Base-by-base conservation (phyloP, 306 rosid species). In the Geum urbanum region DNA sequence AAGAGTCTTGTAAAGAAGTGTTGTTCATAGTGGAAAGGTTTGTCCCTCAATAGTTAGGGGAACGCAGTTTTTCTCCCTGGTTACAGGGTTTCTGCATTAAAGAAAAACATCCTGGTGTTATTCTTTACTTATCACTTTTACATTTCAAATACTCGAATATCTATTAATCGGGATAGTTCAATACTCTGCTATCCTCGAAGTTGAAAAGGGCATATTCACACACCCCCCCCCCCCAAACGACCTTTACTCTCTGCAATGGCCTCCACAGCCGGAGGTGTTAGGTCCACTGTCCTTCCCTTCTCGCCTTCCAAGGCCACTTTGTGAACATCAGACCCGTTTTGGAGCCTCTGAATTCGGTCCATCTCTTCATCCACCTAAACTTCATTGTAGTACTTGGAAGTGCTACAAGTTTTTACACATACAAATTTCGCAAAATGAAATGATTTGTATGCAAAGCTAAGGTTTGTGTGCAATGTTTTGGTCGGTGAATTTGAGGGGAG, bases 261-360 rank as follows among this genome's bases (percentile, higher is more conserved):
- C 74, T 90, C 96, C 58, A 87, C 88, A 2, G 96, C 90, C 0
- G 97, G 86, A 4, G 87, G 91, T 8, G 86, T 83, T 12, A 92
- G 85, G 65, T 90, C 88, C 65, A 90, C 94, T 8, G 48, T 47
- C 78, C 98, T 80, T 3, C 92, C 89, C 76, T 78, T 88, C 79
- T 92, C 98, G 4, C 98, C 96, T 64, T 79, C 85, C 86, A 92
- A 14, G 18, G 97, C 97, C 72, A 88, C 91, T 55, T 97, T 97
- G 45, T 96, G 84, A 71, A 92, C 90, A 24, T 92, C 98, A 5
- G 98, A 86, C 53, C 98, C 98, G 5, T 92, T 92, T 74, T 92
- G 98, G 24, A 92, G 96, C 84, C 98, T 80, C 75, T 81, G 75
- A 45, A 90, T 90, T 76, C 46, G 84, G 35, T 80, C 97, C 91